phyloP scores from a whole-genome alignment of 176 grass and related monocot genomes.

The Rhipidocladum racemiflorum region DNA sequence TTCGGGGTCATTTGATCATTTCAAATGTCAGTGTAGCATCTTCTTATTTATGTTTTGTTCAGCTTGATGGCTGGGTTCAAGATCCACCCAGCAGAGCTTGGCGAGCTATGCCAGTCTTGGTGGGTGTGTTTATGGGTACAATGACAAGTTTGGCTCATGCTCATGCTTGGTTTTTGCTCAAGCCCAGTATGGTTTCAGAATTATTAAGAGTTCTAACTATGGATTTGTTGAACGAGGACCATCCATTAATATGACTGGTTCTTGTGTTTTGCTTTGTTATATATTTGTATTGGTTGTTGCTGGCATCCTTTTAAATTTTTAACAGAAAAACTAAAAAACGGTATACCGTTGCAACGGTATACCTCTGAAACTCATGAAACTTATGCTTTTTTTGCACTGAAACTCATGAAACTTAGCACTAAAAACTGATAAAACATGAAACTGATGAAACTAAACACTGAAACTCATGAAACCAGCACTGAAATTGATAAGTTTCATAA shows the following conservation, averaged over 20 bases:
- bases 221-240: not conserved
- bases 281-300: not conserved
- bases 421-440: too few relatives aligned
- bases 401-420: too few relatives aligned
- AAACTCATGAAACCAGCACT: too few relatives aligned
- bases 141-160: not conserved
- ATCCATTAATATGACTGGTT: not conserved
- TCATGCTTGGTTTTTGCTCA: not conserved
- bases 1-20: not conserved
- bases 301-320: not conserved
- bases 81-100: not conserved
- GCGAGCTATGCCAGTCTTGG: not conserved
- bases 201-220: not conserved
- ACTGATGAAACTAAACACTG: too few relatives aligned
- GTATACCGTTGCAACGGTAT: too few relatives aligned
- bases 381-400: too few relatives aligned
- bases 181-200: not conserved
- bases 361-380: too few relatives aligned
- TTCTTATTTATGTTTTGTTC: slow-evolving; percentile 10
- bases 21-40: not conserved
- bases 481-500: too few relatives aligned
- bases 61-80: not conserved
- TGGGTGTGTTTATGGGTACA: not conserved
- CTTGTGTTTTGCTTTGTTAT: not conserved
- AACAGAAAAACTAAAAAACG: too few relatives aligned